Base-by-base conservation (phyloP, 768 basidiomycete genomes). In the Pleurotus ostreatus region DNA sequence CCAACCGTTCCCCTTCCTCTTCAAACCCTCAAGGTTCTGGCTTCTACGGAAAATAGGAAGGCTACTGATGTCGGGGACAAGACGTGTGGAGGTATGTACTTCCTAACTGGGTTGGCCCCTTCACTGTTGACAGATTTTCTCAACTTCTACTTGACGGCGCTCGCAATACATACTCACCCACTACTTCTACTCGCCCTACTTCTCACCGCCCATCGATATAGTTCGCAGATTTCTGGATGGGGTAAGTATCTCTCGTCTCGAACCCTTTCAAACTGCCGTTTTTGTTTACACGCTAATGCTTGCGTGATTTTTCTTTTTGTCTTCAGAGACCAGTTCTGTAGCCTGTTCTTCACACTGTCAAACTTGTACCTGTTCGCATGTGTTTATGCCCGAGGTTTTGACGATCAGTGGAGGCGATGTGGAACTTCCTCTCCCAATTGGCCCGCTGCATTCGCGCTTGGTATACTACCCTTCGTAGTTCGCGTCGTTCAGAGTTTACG, bases 151-250 rank as follows among this genome's bases (percentile, higher is more conserved):
- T 38, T 41, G 34, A 53, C 18, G 12, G 9, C 51, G n/a, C 15
- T 53, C 38, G 15, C 51, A 16, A 23, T 40, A 16, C 23, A 39
- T 18, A 53, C 41, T n/a, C 13, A 38, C n/a, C 22, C 40, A 11
- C 38, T 18, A 22, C 38, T 25, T 25, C 23, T 25, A 25, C 23
- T 25, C 23, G 5, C n/a, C 37, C 18, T 53, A 12, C 41, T 39
- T 13, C 37, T 11, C 18, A 15, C 39, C n/a, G 22, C 12, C 51
- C 51, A 20, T 39, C 11, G 38, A 51, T 62, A 30, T 56, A 89
- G 85, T 94, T 94, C 66, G 71, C 85, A 13, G 92, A 92, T 75
- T 91, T 93, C 82, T 94, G 92, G 92, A 77, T 93, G 67, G 92
- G 89, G 89, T 89, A 68, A 55, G 80, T 65, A 23, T 16, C 43